Evolutionary conservation across 192 early-diverging fungal species (phyloP), one percentile per base, ranked within the genome.

Genomic region (Pecoramyces ruminantium): DNA sequence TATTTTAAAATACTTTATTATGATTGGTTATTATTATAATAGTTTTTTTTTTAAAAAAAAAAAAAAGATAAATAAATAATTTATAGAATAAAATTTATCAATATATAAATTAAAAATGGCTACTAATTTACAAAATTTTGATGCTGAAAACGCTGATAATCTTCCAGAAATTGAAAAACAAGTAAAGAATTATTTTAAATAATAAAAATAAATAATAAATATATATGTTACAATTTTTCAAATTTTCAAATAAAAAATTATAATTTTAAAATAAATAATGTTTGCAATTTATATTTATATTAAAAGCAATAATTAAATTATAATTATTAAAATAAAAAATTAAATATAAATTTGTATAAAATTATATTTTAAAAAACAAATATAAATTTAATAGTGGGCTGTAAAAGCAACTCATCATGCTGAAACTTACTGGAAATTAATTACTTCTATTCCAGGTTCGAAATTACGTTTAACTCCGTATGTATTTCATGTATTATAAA

Each of bases 181-280:
- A 29, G 29, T 34, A 34, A 29, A 67, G 1, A 30, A 8, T 9
- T 25, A 81, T 30, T 79, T 6, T 79, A 29, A 25, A 77, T 79
- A 29, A 27, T 38, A 80, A 11, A 78, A 29, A 21, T 4, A 39
- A 34, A 28, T 11, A 28, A 80, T 25, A 25, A 81, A 6, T 6
- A 34, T 28, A 6, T 34, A 78, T 6, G 16, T 40, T 86, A 88
- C 84, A 91, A 79, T 86, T 86, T 39, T 95, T 97, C 88, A 95
- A 94, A 89, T 95, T 96, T 83, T 98, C 95, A 96, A 93, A 93
- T 38, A 94, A 96, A 86, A 96, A 96, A 88, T 95, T 34, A 29
- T 78, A 4, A 40, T 21, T 28, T 4, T 29, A 25, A 27, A 29
- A 27, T 30, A n/a, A n/a, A n/a, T n/a, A n/a, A n/a, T n/a, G n/a